phyloP scores from a whole-genome alignment of 345 rosid species.

The Salix caprea region DNA sequence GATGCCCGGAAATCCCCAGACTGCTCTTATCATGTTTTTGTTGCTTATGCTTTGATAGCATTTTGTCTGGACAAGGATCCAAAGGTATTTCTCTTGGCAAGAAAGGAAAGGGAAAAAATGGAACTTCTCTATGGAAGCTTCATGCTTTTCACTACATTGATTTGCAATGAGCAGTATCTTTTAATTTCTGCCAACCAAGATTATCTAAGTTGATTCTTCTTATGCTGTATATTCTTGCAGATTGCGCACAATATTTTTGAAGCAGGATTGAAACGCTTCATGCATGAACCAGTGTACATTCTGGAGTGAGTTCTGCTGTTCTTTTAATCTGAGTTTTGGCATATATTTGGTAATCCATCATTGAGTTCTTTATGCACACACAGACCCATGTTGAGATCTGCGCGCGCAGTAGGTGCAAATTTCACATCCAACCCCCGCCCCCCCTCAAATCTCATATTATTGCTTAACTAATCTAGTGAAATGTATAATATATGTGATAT shows the following conservation, averaged over 20 bases:
- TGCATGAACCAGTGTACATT: constrained; percentile 89
- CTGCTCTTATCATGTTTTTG: constrained; percentile 85
- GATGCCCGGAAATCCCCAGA: constrained; percentile 80
- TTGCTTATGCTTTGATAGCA: constrained; percentile 86
- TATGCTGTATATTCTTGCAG: constrained; percentile 41
- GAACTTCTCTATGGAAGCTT: neutral
- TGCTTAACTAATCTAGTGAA: too few relatives aligned
- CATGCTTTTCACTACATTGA: neutral
- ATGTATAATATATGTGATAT: too few relatives aligned
- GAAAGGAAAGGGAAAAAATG: neutral
- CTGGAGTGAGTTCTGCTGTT: constrained; percentile 61
- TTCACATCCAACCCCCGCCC: too few relatives aligned
- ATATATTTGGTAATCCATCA: neutral
- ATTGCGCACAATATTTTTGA: constrained; percentile 87
- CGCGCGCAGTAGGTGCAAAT: too few relatives aligned
- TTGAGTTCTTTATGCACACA: too few relatives aligned
- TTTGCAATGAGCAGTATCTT: neutral
- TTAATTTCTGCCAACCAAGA: neutral
- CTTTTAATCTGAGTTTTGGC: constrained; percentile 1
- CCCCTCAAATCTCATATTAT: neutral
- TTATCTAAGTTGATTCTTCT: neutral
- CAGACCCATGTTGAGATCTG: too few relatives aligned
- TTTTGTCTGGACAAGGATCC: constrained; percentile 91
- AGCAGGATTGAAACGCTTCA: constrained; percentile 82
- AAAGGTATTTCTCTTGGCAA: constrained; percentile 43